Evolutionary conservation across 148 eudicot species (phyloP).

Genomic region (Tetragonia tetragonoides): DNA sequence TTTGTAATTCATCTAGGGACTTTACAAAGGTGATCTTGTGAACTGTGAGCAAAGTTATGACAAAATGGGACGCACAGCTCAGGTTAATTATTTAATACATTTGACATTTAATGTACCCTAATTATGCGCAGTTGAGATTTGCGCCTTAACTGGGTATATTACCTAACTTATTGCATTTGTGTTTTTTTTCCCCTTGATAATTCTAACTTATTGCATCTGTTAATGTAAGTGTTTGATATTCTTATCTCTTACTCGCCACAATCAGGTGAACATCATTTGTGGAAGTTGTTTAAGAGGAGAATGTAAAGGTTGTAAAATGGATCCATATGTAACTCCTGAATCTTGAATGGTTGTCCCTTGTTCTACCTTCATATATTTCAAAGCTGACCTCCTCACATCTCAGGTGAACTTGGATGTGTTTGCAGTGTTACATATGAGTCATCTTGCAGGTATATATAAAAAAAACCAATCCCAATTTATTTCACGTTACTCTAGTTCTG

Average conservation of each 20-base stretch:
- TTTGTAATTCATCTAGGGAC: slow-evolving; percentile 44
- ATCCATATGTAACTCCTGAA: neutral
- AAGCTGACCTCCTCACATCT: slow-evolving; percentile 21
- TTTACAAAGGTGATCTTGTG: slow-evolving; percentile 65
- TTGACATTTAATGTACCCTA: neutral
- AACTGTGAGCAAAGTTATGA: slow-evolving; percentile 75
- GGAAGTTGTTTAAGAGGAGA: slow-evolving; percentile 62
- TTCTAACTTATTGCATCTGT: too few species aligned
- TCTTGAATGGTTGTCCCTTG: neutral
- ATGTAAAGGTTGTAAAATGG: slow-evolving; percentile 60
- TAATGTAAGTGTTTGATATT: slow-evolving; percentile 3
- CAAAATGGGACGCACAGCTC: slow-evolving; percentile 84
- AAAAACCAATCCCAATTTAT: neutral
- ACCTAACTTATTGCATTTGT: neutral
- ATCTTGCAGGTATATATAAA: slow-evolving; percentile 63
- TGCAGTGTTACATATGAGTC: slow-evolving; percentile 72
- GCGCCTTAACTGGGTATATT: neutral
- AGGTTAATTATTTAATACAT: slow-evolving; percentile 44
- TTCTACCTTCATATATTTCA: neutral
- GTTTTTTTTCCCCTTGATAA: neutral
- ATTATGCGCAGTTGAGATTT: neutral
- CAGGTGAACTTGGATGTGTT: slow-evolving; percentile 77
- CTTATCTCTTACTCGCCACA: neutral
- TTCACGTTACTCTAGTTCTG: slow-evolving; percentile 9
- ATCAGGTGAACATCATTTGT: slow-evolving; percentile 83